Base-by-base conservation (phyloP, 148 eudicot species). In the Agrostemma githago region DNA sequence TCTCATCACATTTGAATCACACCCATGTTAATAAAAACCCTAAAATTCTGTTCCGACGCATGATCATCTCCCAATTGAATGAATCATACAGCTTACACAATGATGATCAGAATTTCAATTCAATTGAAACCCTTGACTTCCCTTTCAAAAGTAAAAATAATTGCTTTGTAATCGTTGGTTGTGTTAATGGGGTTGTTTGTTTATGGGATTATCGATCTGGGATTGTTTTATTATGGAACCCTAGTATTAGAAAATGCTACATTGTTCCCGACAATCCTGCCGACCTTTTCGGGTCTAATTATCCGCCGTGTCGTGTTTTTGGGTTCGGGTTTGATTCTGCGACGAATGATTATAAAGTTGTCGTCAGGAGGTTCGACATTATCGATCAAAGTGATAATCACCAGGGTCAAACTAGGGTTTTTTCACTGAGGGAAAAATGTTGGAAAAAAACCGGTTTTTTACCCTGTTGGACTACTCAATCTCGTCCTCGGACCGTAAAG, bases 141-240 rank as follows among this genome's bases (percentile, higher is more conserved):
- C 73, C 74, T 37, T 72, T 72, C 34, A 60, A 67, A 10, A 37
- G 71, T 37, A 16, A 38, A 12, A 2, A 8, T 66, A 48, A 12
- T 6, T 59, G 21, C 70, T 68, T 78, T 60, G 66, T 46, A 5
- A 78, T 78, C 62, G 8, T 73, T 5, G 77, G 77, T 40, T 78
- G 77, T 54, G 68, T 78, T 34, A 54, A 73, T 62, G 81, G 77
- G 5, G 8, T 79, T 4, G 59, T 79, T 17, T 79, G 81, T 69
- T 70, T 79, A 20, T 74, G 56, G 56, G 81, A 79, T 63, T 46
- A 68, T 17, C 12, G 5, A 37, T 43, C 44, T 12, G 42, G 20
- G 40, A 34, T n/a, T 58, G 11, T 68, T 37, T 58, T 67, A 6
- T 43, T 73, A 11, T 79, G 81, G 81, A 79, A 79, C 67, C 77